Base-by-base conservation (phyloP, 306 rosid species). In the Cicer bijugum region DNA sequence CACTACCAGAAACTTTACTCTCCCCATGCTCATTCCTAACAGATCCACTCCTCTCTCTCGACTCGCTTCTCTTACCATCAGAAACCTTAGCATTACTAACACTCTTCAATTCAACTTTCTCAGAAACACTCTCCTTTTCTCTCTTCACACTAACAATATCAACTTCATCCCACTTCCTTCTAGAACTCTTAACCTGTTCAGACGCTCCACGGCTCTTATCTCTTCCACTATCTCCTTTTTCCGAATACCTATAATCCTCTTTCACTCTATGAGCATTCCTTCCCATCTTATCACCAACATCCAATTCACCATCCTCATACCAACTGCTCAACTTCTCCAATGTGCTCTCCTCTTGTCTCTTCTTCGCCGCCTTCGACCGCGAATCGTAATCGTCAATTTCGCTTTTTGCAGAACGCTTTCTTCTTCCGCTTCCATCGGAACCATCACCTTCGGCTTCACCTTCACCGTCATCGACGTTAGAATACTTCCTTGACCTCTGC, bases 91-190 rank as follows among this genome's bases (percentile, higher is more conserved):
- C 67, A 28, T 28, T 28, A 28, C 35, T 28, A 28, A 28, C 35
- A 75, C 85, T 85, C 81, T 89, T 86, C 2, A 72, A 70, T 15
- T 89, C 96, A 7, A 76, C 83, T 74, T 85, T 91, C 67, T 91
- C 98, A 55, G 78, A 67, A 84, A 20, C 78, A 72, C 65, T 81
- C 39, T 87, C 95, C 19, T 87, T 90, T 0, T 12, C 48, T 71
- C 80, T 91, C 86, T 73, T 86, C 23, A 75, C 87, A 60, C 73
- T 81, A 37, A 40, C 86, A 63, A 76, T 58, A 60, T 90, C 97
- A 40, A 84, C 80, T 42, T 92, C 97, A 80, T 95, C 99, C 99
- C 99, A 95, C 75, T 87, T 91, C 86, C 97, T 91, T 72, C 99
- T 89, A 2, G 96, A 81, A 81, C 78, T 94, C 81, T 76, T 88